Evolutionary conservation across 2,329 filamentous ascomycete species (phyloP).

Genomic region (Zarea fungicola): DNA sequence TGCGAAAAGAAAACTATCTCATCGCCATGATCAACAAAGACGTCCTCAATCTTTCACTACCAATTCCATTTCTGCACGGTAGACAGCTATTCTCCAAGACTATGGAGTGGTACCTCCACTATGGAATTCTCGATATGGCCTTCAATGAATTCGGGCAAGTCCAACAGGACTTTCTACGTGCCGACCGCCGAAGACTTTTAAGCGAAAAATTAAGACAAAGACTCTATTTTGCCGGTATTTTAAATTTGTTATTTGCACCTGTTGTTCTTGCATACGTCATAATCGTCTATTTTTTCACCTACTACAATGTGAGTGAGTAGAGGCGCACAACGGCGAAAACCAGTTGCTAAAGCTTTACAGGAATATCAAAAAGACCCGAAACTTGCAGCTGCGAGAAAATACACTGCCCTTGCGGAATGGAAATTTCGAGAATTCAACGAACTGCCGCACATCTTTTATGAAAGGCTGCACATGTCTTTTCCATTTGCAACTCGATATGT

Average conservation of each 20-base stretch:
- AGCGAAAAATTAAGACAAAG: slow-evolving; percentile 73
- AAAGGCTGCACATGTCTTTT: slow-evolving; percentile 88
- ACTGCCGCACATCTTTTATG: slow-evolving; percentile 83
- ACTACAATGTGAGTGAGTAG: slow-evolving; percentile 67
- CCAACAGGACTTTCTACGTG: slow-evolving; percentile 76
- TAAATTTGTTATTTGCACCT: slow-evolving; percentile 82
- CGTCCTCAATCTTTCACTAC: slow-evolving; percentile 78
- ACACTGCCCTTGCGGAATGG: slow-evolving; percentile 92
- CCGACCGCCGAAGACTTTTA: slow-evolving; percentile 71
- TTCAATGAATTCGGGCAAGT: slow-evolving; percentile 89
- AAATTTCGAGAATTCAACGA: slow-evolving; percentile 99
- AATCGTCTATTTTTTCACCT: slow-evolving; percentile 87
- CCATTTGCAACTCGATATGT: slow-evolving; percentile 89
- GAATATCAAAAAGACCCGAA: slow-evolving; percentile 95
- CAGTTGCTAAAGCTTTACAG: slow-evolving; percentile 34
- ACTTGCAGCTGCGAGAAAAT: slow-evolving; percentile 74
- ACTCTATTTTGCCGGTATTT: slow-evolving; percentile 75
- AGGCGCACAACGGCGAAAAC: neutral
- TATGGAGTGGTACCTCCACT: slow-evolving; percentile 85
- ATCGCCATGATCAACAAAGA: slow-evolving; percentile 98
- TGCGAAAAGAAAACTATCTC: slow-evolving; percentile 95
- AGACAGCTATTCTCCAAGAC: slow-evolving; percentile 84
- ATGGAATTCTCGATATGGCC: slow-evolving; percentile 87
- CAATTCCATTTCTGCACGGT: slow-evolving; percentile 74
- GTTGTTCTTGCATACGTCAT: slow-evolving; percentile 83